Conservation (phyloP, 805 yeast genomes). For the Naumovozyma castellii region DNA sequence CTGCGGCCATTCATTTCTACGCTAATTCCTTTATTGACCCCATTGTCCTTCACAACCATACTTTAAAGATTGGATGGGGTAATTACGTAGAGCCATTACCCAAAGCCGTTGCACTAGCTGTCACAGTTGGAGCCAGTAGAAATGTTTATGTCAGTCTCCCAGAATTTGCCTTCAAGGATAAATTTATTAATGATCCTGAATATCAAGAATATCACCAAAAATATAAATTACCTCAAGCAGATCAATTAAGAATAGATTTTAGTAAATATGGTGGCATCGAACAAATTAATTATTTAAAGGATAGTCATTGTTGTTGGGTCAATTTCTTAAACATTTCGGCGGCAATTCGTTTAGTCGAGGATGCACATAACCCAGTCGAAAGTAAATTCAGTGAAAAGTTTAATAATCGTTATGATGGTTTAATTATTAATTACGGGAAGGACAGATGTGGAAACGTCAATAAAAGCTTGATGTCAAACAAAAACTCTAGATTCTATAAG, state of each 20-base stretch:
- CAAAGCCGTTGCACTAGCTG: constrained; percentile 48
- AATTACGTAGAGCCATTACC: constrained; percentile 55
- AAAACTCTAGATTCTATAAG: constrained; percentile 36
- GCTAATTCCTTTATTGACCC: constrained; percentile 51
- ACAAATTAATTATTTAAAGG: constrained; percentile 63
- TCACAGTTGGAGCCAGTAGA: constrained; percentile 66
- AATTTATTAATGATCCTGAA: constrained; percentile 25
- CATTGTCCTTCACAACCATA: constrained; percentile 50
- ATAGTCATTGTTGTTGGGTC: constrained; percentile 65
- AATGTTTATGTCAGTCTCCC: constrained; percentile 63
- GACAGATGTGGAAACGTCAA: constrained; percentile 66
- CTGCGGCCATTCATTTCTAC: constrained; percentile 57
- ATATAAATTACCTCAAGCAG: constrained; percentile 37
- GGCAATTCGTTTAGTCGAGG: constrained; percentile 56
- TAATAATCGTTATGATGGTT: constrained; percentile 39
- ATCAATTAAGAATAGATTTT: constrained; percentile 49
- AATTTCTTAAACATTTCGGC: constrained; percentile 56
- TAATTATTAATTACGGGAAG: constrained; percentile 60
- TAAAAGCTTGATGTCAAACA: constrained; percentile 36
- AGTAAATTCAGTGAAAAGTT: constrained; percentile 33
- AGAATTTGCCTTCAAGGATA: constrained; percentile 33
- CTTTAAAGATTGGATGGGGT: constrained; percentile 63
- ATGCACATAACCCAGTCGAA: constrained; percentile 33
- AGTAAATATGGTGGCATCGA: constrained; percentile 60
- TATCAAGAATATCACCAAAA: constrained; percentile 24